Conservation (phyloP, 805 yeast species). For the Metschnikowia santaceciliae region DNA sequence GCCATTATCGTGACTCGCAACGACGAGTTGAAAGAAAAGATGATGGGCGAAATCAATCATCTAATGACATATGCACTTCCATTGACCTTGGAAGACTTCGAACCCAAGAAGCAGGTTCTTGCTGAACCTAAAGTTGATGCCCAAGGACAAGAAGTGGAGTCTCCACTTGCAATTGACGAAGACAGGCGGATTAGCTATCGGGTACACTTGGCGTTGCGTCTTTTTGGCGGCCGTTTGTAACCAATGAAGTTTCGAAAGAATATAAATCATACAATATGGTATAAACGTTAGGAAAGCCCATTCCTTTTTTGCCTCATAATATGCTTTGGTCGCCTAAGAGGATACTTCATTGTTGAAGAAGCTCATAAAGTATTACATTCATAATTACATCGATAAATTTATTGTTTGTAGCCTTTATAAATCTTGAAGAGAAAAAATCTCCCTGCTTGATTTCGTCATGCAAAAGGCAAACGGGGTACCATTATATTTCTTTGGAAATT, state of each 20-base stretch:
- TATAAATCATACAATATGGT: too few relatives aligned
- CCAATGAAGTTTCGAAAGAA: background rate
- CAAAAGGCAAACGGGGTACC: too few relatives aligned
- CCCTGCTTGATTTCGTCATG: background rate
- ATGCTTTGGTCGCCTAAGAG: too few relatives aligned
- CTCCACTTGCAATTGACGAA: slow-evolving; percentile 39
- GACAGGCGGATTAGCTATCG: slow-evolving; percentile 60
- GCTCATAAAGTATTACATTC: background rate
- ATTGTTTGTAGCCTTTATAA: too few relatives aligned
- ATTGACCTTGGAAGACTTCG: slow-evolving; percentile 58
- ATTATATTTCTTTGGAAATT: too few relatives aligned
- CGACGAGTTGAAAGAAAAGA: slow-evolving; percentile 47
- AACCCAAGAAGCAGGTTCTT: slow-evolving; percentile 23
- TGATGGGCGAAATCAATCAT: slow-evolving; percentile 63
- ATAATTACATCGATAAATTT: background rate
- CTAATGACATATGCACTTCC: slow-evolving; percentile 50
- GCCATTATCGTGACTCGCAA: slow-evolving; percentile 75
- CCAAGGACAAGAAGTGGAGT: slow-evolving; percentile 16
- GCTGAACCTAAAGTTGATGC: slow-evolving; percentile 14
- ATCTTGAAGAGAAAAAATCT: background rate
- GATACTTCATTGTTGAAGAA: background rate
- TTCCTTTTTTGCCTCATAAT: background rate
- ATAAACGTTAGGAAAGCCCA: background rate
- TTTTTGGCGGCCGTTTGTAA: slow-evolving; percentile 10
- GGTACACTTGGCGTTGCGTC: slow-evolving; percentile 59